Evolutionary conservation across 2,329 filamentous ascomycete genomes (phyloP), one percentile per base, ranked within the genome.

Genomic region (Monilinia laxa): DNA sequence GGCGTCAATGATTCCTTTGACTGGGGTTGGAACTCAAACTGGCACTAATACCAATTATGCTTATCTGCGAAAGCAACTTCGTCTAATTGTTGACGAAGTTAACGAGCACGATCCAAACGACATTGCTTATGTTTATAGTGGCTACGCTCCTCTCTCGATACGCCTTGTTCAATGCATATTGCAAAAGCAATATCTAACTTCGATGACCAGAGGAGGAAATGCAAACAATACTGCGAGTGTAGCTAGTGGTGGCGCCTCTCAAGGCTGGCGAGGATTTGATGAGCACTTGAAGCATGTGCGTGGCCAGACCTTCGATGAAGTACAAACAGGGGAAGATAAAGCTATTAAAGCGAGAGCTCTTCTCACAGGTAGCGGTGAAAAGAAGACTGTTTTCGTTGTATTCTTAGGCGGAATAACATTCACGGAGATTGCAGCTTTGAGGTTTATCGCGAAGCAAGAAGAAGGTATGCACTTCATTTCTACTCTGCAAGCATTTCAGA

Each of bases 381-480:
- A 88, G 77, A 96, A 97, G 81, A 94, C 91, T 0, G 90, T 96
- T 0, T 91, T 97, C 75, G 89, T 99, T n/a, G 96, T 98, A 72
- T 98, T 98, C 79, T 81, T 99, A 23, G 95, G 95, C n/a, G 96
- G 95, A 2, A 91, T 99, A 65, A 97, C 93, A 0, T 97, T 96
- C 76, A 94, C 95, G 0, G 95, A 99, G 79, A 94, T 99, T 76
- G 93, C 96, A 52, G 95, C 96, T 25, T 77, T 99, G 76, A 85
- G 96, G 65, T 98, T 97, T 76, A 90, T 99, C 72, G 92, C 91
- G 12, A 88, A 88, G 76, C 89, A 94, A 78, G 89, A 95, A 87
- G 85, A 91, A 82, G 84, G 87, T 87, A 74, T 64, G 70, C 59
- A 52, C 52, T 20, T 42, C 40, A 14, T 11, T 51, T 35, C 57